A percentile compares a stretch with the other conserved stretches of the same genome.
phyloP scores from a whole-genome alignment of 2,329 filamentous ascomycete species.

The Fusarium bulbicola region DNA sequence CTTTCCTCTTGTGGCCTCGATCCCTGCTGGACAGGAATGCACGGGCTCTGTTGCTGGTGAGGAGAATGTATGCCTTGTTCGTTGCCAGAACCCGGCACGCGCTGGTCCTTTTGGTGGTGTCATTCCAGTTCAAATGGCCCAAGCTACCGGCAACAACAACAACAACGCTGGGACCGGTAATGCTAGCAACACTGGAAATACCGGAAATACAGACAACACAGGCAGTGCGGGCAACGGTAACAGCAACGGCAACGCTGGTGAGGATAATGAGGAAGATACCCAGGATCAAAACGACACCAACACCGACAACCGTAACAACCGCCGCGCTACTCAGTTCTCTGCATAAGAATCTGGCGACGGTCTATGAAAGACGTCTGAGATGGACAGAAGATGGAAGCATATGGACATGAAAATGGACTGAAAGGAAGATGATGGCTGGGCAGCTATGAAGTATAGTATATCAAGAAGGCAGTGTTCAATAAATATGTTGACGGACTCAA shows the following conservation, averaged over 20 bases:
- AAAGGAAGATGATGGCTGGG: not conserved
- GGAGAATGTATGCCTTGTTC: constrained; percentile 10
- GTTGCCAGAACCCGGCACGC: constrained; percentile 10
- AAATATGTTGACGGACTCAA: too few relatives aligned
- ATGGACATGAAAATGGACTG: not conserved
- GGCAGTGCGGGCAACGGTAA: too few relatives aligned
- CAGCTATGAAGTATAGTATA: not conserved
- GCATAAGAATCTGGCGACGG: not conserved
- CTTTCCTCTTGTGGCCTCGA: constrained; percentile 1
- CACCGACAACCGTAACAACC: not conserved
- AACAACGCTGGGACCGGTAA: not conserved
- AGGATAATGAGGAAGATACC: not conserved
- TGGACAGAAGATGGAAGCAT: too few relatives aligned
- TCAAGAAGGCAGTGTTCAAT: not conserved
- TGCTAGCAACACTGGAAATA: not conserved
- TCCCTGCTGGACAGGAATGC: not conserved
- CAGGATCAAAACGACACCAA: not conserved
- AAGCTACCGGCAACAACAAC: not conserved
- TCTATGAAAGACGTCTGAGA: too few relatives aligned
- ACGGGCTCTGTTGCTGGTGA: constrained; percentile 9
- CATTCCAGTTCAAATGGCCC: constrained; percentile 5
- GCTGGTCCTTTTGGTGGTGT: constrained; percentile 17
- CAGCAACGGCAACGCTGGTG: not conserved
- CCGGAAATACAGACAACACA: not conserved
- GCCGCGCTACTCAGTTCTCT: not conserved